Base-by-base conservation (phyloP, 805 yeast species). In the Metahyphopichia silvanorum region DNA sequence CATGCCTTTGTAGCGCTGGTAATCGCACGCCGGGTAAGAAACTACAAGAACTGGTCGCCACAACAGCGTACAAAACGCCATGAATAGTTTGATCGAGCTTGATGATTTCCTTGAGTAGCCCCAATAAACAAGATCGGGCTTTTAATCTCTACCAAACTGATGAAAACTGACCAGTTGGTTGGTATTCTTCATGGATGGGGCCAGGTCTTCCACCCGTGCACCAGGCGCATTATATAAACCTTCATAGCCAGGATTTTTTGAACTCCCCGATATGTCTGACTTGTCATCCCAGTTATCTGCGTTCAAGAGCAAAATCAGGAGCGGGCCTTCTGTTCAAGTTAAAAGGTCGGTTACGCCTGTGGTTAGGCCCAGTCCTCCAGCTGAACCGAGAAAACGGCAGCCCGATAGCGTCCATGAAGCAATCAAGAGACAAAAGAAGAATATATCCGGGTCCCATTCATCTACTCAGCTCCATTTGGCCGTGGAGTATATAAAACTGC, bases 401-500 rank as follows among this genome's bases (percentile, higher is more conserved):
- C 33, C 40, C 12, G 63, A 60, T 30, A 32, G 55, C 2, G 53
- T 56, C 9, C 43, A 51, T 10, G 69, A 63, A 37, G 60, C 57
- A 10, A 46, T 59, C 26, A 66, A 64, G 35, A 53, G 65, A 29
- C 33, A 40, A 25, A 31, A 38, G 38, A 51, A 43, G 6, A 53
- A 46, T 22, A 50, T 64, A 38, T 56, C 68, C n/a, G 71, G 72
- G 1, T 53, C 85, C 44, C 94, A 86, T 54, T 72, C 83, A 35
- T 85, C 95, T 4, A 89, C 97, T 4, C 86, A 87, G 54, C 69
- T 93, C 33, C 81, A 86, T 50, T 76, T 88, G 53, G 97, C 98
- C 1, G 93, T 93, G 13, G 98, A 93, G 53, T 85, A 79, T 53
- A 79, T 93, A 39, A 89, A 87, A 59, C 60, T 63, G 30, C 71